These are phyloP conservation scores for Pseudocercospora macadamiae DNA, from an alignment of 2,329 filamentous ascomycete genomes.

Conservation along the genomic window DNA sequence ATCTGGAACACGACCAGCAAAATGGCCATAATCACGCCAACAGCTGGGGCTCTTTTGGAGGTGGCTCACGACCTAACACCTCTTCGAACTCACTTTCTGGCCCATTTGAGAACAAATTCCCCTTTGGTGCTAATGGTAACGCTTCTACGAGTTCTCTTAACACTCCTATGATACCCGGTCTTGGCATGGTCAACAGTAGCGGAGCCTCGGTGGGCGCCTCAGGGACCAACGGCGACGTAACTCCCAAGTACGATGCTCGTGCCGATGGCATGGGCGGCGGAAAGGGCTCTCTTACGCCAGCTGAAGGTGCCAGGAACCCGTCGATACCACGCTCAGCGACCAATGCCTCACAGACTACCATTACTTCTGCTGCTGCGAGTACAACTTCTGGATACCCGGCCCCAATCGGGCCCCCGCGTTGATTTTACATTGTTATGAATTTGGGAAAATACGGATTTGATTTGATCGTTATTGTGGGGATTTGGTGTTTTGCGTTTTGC, in stretches of 20 bases:
- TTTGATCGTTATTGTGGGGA: conserved; percentile 15
- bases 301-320: conserved; percentile 25
- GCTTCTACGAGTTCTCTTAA: conserved; percentile 43
- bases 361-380: conserved; percentile 31
- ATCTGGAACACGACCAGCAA: conserved; percentile 78
- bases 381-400: conserved; percentile 44
- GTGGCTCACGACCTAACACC: conserved; percentile 66
- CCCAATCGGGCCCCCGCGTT: conserved; percentile 43
- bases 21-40: conserved; percentile 45
- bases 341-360: conserved; percentile 25
- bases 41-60: conserved; percentile 47
- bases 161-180: conserved; percentile 43
- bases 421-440: conserved; percentile 27
- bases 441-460: conserved; percentile 11
- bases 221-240: conserved; percentile 38
- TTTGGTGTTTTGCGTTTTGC: not conserved
- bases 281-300: conserved; percentile 26
- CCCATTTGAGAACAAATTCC: conserved; percentile 67
- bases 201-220: conserved; percentile 21
- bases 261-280: conserved; percentile 25
- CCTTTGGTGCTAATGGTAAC: conserved; percentile 56
- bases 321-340: conserved; percentile 25
- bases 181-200: conserved; percentile 37
- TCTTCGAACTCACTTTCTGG: conserved; percentile 64
- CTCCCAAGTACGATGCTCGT: conserved; percentile 39